A percentile compares a stretch with the other conserved stretches of the same genome.
Conservation (phyloP, 2,329 filamentous ascomycete species). For the Ciborinia camelliae region DNA sequence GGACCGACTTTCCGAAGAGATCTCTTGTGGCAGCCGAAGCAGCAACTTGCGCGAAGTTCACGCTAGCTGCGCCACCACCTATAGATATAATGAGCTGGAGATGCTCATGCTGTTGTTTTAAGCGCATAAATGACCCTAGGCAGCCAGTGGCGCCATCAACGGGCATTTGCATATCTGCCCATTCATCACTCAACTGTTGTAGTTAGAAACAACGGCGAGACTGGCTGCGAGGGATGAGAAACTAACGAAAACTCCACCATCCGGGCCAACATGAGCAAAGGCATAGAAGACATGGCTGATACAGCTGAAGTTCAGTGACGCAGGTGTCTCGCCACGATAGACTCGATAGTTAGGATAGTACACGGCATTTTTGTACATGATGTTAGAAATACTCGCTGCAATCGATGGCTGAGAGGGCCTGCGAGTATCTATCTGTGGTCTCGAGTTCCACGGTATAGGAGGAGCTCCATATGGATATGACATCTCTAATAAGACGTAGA, state of each 20-base stretch:
- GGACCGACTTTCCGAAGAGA: slow-evolving; percentile 67
- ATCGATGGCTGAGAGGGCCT: slow-evolving; percentile 35
- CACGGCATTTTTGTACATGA: slow-evolving; percentile 69
- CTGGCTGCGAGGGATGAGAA: slow-evolving; percentile 8
- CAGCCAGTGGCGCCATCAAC: slow-evolving; percentile 71
- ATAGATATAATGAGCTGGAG: slow-evolving; percentile 75
- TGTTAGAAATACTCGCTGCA: slow-evolving; percentile 38
- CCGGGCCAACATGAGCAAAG: slow-evolving; percentile 69
- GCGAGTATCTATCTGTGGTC: slow-evolving; percentile 27
- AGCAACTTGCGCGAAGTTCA: slow-evolving; percentile 66
- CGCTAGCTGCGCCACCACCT: slow-evolving; percentile 63
- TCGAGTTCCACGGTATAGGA: slow-evolving; percentile 32
- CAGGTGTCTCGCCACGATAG: slow-evolving; percentile 70
- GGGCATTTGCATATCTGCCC: slow-evolving; percentile 68
- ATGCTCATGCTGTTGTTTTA: slow-evolving; percentile 68
- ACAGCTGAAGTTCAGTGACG: slow-evolving; percentile 68
- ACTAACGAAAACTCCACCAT: slow-evolving; percentile 73
- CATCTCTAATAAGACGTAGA: slow-evolving; percentile 24
- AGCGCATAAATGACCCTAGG: slow-evolving; percentile 66
- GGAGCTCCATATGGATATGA: slow-evolving; percentile 29
- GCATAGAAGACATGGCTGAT: slow-evolving; percentile 82
- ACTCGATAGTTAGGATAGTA: slow-evolving; percentile 81
- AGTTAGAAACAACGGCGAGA: slow-evolving; percentile 20
- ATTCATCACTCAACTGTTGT: slow-evolving; percentile 70
- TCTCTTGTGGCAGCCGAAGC: slow-evolving; percentile 57